These are phyloP conservation scores for Vanilla planifolia DNA, from an alignment of 106 monocot genomes.

Conservation along the genomic window DNA sequence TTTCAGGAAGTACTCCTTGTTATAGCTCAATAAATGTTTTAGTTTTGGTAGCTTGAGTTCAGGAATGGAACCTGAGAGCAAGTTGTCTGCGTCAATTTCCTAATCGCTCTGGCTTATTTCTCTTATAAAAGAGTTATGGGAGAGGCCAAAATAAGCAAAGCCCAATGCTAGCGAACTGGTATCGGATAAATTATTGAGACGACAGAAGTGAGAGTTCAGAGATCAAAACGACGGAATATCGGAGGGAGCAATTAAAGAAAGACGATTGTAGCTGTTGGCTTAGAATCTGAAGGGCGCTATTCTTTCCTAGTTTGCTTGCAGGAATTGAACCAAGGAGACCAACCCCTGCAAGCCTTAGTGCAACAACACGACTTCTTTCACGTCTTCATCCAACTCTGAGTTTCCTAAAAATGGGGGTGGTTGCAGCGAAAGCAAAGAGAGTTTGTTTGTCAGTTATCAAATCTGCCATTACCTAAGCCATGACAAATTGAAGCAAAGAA, in stretches of 20 bases:
- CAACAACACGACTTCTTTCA: slow-evolving; percentile 28
- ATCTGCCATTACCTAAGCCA: slow-evolving; percentile 16
- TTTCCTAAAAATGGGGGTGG: slow-evolving; percentile 35
- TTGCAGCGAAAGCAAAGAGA: slow-evolving; percentile 29
- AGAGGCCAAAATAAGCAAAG: slow-evolving; percentile 38
- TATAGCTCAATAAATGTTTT: slow-evolving; percentile 40
- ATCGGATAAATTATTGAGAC: slow-evolving; percentile 48
- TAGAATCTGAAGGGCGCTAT: slow-evolving; percentile 36
- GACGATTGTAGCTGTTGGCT: slow-evolving; percentile 51
- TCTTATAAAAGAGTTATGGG: slow-evolving; percentile 42
- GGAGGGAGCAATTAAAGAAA: slow-evolving; percentile 24
- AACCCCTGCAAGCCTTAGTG: slow-evolving; percentile 45
- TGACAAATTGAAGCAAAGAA: slow-evolving; percentile 19
- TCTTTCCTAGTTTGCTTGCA: slow-evolving; percentile 39
- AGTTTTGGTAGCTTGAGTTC: slow-evolving; percentile 28
- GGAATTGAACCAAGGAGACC: slow-evolving; percentile 49
- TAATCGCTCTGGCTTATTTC: slow-evolving; percentile 24
- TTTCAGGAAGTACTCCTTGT: slow-evolving; percentile 39
- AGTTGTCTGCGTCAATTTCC: slow-evolving; percentile 48
- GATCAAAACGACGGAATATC: slow-evolving; percentile 37
- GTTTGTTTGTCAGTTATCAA: slow-evolving; percentile 40
- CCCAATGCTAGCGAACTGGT: slow-evolving; percentile 18
- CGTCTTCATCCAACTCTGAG: slow-evolving; percentile 70
- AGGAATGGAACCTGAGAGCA: slow-evolving; percentile 44
- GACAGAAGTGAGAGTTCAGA: slow-evolving; percentile 40